These are phyloP conservation scores for Albatrellus ellisii DNA, from an alignment of 768 basidiomycete genomes.

Conservation along the genomic window DNA sequence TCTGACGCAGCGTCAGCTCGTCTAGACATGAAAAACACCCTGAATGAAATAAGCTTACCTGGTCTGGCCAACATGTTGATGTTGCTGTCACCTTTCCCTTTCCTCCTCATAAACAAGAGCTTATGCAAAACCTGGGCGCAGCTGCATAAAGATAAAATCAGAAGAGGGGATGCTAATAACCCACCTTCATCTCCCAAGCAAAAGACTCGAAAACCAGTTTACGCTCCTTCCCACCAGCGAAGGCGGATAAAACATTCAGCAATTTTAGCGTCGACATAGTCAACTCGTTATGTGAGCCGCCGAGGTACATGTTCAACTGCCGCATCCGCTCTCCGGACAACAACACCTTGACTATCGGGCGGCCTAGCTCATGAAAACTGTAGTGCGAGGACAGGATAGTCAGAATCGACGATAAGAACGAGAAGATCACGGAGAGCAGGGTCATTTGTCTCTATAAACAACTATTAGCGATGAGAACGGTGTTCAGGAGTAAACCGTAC, in stretches of 20 bases:
- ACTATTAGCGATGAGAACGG: slow-evolving; percentile 1
- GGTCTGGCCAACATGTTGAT: slow-evolving; percentile 36
- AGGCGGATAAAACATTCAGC: slow-evolving; percentile 45
- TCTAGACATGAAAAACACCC: background rate
- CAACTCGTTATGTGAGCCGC: slow-evolving; percentile 49
- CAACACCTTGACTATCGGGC: slow-evolving; percentile 47
- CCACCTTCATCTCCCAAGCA: slow-evolving; percentile 70
- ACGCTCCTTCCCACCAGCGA: slow-evolving; percentile 53
- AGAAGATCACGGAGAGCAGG: slow-evolving; percentile 30
- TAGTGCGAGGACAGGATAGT: slow-evolving; percentile 55
- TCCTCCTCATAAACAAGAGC: slow-evolving; percentile 59
- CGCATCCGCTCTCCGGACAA: slow-evolving; percentile 43
- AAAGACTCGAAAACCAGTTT: slow-evolving; percentile 53
- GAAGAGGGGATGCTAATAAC: no score
- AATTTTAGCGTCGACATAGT: slow-evolving; percentile 55
- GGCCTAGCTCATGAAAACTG: slow-evolving; percentile 47
- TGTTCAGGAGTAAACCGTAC: slow-evolving; percentile 24
- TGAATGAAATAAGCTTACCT: slow-evolving; percentile 27
- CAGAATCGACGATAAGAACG: slow-evolving; percentile 46
- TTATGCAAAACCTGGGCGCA: slow-evolving; percentile 39
- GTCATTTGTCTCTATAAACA: slow-evolving; percentile 30
- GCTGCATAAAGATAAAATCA: background rate
- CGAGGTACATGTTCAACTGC: slow-evolving; percentile 48
- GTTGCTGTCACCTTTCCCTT: slow-evolving; percentile 27
- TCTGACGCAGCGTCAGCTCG: slow-evolving; percentile 28